Base-by-base conservation (phyloP, 2,329 filamentous ascomycete genomes). In the Hypoxylon sp. region DNA sequence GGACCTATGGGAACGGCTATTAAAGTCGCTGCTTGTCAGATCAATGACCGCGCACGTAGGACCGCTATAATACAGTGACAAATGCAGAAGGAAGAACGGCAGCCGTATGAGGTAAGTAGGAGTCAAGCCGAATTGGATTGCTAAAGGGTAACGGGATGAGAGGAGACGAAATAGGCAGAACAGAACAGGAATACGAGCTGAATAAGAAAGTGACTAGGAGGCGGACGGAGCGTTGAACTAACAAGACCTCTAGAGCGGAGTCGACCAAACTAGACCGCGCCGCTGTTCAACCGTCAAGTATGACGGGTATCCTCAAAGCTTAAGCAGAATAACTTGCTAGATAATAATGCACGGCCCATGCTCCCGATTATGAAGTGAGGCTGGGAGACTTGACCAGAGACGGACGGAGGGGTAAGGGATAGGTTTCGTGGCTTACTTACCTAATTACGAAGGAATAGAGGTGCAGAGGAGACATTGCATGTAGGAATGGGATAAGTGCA, bases 1-100 rank as follows among this genome's bases (percentile, higher is more conserved):
- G 70, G 69, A 62, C 70, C 71, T 74, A 68, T 64, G 40, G 42
- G 61, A 64, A 50, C 54, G 62, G 64, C 56, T 60, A 69, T 49
- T 56, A 65, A 63, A 55, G 28, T n/a, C 9, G 61, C 48, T 64
- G 52, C 24, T n/a, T 61, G 67, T 69, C 55, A 70, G 65, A 60
- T 61, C 38, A 59, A 69, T 46, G 51, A 57, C 65, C 51, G 61
- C 66, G 59, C 49, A 59, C 49, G 61, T 18, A 56, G 65, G 63
- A 33, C 14, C 7, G 7, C 9, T 40, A 40, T 20, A 18, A n/a
- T n/a, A 20, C 36, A 40, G 16, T 40, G 6, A 20, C 16, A 40
- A 20, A 40, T 18, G n/a, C 36, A 11, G 36, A 48, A 62, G 32
- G 16, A 26, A 60, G 36, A 14, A 44, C 57, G 42, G 48, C 53